These are phyloP conservation scores for Cyberlindnera americana DNA, from an alignment of 805 yeast species.

Conservation along the genomic window DNA sequence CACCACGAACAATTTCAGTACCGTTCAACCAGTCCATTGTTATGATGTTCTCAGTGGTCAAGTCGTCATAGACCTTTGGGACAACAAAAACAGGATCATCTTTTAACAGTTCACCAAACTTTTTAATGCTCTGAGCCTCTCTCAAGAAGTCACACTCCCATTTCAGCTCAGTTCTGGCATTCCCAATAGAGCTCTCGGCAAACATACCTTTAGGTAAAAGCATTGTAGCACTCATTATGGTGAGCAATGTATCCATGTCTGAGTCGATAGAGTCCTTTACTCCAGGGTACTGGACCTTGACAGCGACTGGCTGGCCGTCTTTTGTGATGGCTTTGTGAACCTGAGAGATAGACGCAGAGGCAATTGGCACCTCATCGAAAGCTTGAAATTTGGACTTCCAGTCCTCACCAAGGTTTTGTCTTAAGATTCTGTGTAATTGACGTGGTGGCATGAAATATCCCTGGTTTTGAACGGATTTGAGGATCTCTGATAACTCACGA, in stretches of 20 bases:
- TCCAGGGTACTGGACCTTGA: conserved; percentile 96
- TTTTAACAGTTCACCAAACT: conserved; percentile 59
- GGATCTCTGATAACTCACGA: conserved; percentile 72
- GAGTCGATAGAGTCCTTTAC: conserved; percentile 92
- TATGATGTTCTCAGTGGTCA: conserved; percentile 77
- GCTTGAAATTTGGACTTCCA: conserved; percentile 74
- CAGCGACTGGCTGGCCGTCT: conserved; percentile 75
- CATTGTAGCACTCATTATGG: conserved; percentile 82
- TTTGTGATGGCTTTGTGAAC: conserved; percentile 80
- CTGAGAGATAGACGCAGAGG: conserved; percentile 97
- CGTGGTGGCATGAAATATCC: conserved; percentile 97
- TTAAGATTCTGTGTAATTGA: conserved; percentile 76
- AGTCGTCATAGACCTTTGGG: conserved; percentile 73
- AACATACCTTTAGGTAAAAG: conserved; percentile 88
- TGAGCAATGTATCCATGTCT: conserved; percentile 79
- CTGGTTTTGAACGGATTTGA: conserved; percentile 83
- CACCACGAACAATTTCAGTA: conserved; percentile 70
- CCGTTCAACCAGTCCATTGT: conserved; percentile 92
- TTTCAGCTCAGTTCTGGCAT: conserved; percentile 87
- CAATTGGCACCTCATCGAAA: conserved; percentile 87
- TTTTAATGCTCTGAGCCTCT: conserved; percentile 74
- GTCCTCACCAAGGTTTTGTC: conserved; percentile 65
- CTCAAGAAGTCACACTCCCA: conserved; percentile 98
- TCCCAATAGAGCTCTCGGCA: conserved; percentile 86
- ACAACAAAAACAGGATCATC: conserved; percentile 66